A percentile compares a stretch with the other conserved stretches of the same genome.
Evolutionary conservation across 768 basidiomycete species (phyloP).

Genomic region (Leucocoprinus leucothites): DNA sequence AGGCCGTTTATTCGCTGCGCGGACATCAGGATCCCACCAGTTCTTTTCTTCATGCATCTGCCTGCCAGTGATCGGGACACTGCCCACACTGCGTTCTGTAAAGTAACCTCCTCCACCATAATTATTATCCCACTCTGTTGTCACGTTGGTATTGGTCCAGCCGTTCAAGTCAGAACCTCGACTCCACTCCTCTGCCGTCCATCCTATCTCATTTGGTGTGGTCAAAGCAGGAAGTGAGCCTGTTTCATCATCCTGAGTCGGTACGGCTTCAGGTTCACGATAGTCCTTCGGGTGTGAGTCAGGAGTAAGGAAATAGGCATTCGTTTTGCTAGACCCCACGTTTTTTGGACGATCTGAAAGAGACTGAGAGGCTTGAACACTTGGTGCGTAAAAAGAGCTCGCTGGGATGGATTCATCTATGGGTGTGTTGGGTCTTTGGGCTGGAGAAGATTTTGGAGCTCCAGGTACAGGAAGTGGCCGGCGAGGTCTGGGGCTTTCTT

Average conservation of each 20-base stretch:
- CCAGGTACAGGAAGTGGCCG: constrained; percentile 48
- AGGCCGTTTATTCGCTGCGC: constrained; percentile 48
- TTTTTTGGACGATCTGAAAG: constrained; percentile 35
- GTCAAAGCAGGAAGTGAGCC: constrained; percentile 36
- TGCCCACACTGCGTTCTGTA: constrained; percentile 20
- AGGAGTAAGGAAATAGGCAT: constrained; percentile 29
- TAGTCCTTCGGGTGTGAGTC: constrained; percentile 31
- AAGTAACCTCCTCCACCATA: constrained; percentile 26
- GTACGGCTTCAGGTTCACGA: constrained; percentile 56
- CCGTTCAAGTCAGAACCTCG: constrained; percentile 16
- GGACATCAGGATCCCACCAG: constrained; percentile 65
- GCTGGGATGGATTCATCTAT: constrained; percentile 23
- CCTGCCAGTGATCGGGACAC: constrained; percentile 57
- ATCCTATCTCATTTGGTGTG: constrained; percentile 26
- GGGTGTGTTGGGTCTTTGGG: constrained; percentile 41
- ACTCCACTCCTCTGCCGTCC: constrained; percentile 18
- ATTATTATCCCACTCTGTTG: constrained; percentile 7
- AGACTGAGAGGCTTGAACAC: constrained; percentile 30
- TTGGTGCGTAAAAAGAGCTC: constrained; percentile 28
- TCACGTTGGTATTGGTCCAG: constrained; percentile 4
- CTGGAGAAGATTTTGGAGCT: constrained; percentile 20
- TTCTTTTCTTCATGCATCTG: constrained; percentile 54
- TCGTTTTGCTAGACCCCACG: constrained; percentile 43
- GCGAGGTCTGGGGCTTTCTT: constrained; percentile 40
- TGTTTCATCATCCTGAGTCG: constrained; percentile 38